These are phyloP conservation scores for Phytopythium aichiense DNA, from an alignment of 352 stramenopile species.

Conservation along the genomic window DNA sequence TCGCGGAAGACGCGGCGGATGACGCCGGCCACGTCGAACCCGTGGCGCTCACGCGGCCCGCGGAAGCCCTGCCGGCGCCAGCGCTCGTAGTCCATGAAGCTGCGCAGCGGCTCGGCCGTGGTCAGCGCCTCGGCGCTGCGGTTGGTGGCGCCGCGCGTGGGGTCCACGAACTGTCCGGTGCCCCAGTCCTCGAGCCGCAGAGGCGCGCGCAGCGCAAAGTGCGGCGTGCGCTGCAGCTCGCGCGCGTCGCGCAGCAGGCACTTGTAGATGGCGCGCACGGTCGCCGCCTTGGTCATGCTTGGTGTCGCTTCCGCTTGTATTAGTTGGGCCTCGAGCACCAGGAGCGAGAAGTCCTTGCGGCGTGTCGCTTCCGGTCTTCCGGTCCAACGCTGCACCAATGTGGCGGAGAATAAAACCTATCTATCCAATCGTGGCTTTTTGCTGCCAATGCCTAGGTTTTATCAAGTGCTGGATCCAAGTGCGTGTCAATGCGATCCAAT, in stretches of 20 bases:
- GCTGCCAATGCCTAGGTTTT: not conserved
- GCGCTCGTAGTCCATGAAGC: slow-evolving; percentile 39
- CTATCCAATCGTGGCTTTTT: not conserved
- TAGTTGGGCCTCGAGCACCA: too few relatives aligned
- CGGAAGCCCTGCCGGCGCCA: slow-evolving; percentile 36
- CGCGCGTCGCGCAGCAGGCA: slow-evolving; percentile 58
- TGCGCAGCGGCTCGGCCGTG: slow-evolving; percentile 22
- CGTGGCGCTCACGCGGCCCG: slow-evolving; percentile 13
- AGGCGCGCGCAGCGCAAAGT: slow-evolving; percentile 58
- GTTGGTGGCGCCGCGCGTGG: slow-evolving; percentile 7
- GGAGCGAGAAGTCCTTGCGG: not conserved
- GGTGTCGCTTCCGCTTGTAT: not conserved
- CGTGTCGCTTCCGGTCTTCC: too few relatives aligned
- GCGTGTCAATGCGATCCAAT: not conserved
- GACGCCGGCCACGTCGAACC: slow-evolving; percentile 27
- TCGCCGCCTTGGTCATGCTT: slow-evolving; percentile 34
- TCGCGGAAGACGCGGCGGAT: slow-evolving; percentile 44
- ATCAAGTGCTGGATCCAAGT: not conserved
- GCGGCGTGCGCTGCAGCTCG: slow-evolving; percentile 47
- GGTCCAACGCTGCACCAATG: too few relatives aligned
- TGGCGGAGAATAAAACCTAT: too few relatives aligned
- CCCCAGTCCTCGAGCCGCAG: slow-evolving; percentile 65
- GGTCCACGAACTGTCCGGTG: slow-evolving; percentile 37
- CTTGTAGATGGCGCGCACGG: slow-evolving; percentile 56
- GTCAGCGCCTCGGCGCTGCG: slow-evolving; percentile 7